These are phyloP conservation scores for Lantana camara DNA, from an alignment of 257 asterid genomes.

Conservation along the genomic window DNA sequence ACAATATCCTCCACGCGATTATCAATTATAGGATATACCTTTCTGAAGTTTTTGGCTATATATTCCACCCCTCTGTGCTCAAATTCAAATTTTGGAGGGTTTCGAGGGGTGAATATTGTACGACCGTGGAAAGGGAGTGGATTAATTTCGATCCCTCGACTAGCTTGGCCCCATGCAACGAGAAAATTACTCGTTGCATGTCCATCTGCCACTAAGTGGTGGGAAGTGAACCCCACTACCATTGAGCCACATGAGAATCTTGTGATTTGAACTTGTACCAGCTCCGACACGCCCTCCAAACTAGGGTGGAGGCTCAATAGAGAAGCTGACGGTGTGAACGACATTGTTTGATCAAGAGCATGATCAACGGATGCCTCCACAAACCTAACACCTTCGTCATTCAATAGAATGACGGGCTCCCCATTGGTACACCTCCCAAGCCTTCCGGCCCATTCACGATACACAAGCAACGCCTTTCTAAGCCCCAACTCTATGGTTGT, in stretches of 20 bases:
- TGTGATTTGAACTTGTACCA: conserved; percentile 82
- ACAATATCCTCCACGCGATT: conserved; percentile 46
- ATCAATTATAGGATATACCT: conserved; percentile 37
- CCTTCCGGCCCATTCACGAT: conserved; percentile 84
- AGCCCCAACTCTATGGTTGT: conserved; percentile 56
- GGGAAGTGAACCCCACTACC: conserved; percentile 76
- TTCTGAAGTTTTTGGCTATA: conserved; percentile 33
- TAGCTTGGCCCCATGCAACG: conserved; percentile 89
- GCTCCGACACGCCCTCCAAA: conserved; percentile 51
- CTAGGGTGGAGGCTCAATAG: conserved; percentile 66
- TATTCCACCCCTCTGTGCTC: conserved; percentile 74
- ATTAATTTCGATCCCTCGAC: conserved; percentile 42
- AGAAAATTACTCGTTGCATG: conserved; percentile 67
- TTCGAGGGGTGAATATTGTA: conserved; percentile 52
- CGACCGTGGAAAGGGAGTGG: conserved; percentile 66
- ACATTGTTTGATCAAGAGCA: conserved; percentile 44
- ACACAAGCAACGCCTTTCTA: conserved; percentile 52
- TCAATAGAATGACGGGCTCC: conserved; percentile 49
- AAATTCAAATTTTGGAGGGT: conserved; percentile 54
- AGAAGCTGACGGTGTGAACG: conserved; percentile 51
- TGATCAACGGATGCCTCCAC: conserved; percentile 74
- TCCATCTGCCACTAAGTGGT: conserved; percentile 82
- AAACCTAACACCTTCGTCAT: conserved; percentile 71
- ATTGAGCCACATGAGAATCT: conserved; percentile 81
- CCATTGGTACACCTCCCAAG: conserved; percentile 49